A percentile compares a stretch with the other conserved stretches of the same genome.
Evolutionary conservation across 202 grass and related monocot species (phyloP).

Genomic region (Panicum virgatum): DNA sequence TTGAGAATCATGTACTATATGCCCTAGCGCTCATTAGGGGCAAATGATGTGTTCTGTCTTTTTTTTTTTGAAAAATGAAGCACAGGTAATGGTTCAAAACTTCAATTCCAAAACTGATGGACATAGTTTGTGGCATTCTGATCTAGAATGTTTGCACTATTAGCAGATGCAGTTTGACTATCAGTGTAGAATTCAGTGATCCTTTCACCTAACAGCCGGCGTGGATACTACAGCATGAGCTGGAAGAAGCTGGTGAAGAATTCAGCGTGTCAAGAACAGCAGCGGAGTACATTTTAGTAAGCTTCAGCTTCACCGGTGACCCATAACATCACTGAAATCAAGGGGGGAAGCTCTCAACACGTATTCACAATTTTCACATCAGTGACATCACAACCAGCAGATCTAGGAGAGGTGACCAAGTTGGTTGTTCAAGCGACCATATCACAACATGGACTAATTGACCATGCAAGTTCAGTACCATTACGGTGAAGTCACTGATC

Average conservation of each 20-base stretch:
- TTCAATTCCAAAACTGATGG: neutral
- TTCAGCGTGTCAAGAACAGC: neutral
- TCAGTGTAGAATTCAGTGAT: neutral
- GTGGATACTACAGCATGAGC: neutral
- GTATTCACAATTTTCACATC: conserved; percentile 6
- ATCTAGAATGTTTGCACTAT: neutral
- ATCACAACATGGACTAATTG: conserved; percentile 12
- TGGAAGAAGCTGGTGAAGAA: conserved; percentile 3
- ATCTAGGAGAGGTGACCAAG: neutral
- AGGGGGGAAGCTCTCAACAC: neutral
- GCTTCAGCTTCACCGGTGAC: neutral
- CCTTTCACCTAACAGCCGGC: conserved; percentile 12
- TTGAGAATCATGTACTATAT: neutral
- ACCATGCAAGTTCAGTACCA: conserved; percentile 3
- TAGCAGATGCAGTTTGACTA: neutral
- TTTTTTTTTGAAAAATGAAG: neutral
- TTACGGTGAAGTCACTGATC: conserved; percentile 6
- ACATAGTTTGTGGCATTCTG: neutral
- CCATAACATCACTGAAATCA: conserved; percentile 35
- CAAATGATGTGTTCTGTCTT: no score
- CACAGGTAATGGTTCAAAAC: neutral
- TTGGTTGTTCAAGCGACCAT: no score
- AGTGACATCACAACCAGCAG: conserved; percentile 31
- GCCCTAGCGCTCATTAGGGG: no score
- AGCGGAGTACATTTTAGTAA: neutral